These are phyloP conservation scores for Gossypium schwendimanii DNA, from an alignment of 441 rosid species.

Conservation along the genomic window DNA sequence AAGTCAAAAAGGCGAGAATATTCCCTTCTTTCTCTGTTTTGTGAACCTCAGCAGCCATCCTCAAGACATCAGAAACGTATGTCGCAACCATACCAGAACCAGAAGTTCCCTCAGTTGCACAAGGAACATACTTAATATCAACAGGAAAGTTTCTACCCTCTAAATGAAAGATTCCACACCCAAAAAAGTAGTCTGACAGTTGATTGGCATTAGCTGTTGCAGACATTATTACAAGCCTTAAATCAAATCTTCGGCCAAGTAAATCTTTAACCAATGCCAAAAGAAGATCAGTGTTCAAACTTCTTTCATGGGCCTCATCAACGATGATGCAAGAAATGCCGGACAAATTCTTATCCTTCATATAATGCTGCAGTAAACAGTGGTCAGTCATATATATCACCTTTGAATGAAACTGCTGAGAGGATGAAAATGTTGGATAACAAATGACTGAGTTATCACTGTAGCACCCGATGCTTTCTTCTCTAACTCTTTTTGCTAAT, in stretches of 20 bases:
- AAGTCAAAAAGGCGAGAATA: constrained; percentile 83
- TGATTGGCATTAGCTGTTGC: constrained; percentile 82
- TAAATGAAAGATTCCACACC: constrained; percentile 50
- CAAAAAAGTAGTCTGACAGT: constrained; percentile 68
- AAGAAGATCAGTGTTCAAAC: constrained; percentile 85
- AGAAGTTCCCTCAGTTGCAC: constrained; percentile 30
- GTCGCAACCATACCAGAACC: constrained; percentile 38
- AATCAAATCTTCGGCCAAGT: constrained; percentile 44
- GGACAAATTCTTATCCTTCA: constrained; percentile 58
- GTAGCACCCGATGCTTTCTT: constrained; percentile 68
- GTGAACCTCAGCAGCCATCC: constrained; percentile 52
- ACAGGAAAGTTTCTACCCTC: constrained; percentile 76
- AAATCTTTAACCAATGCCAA: constrained; percentile 68
- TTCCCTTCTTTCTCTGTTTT: constrained; percentile 62
- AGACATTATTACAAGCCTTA: constrained; percentile 86
- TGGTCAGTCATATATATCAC: constrained; percentile 76
- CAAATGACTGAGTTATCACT: constrained; percentile 40
- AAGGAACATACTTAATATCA: constrained; percentile 59
- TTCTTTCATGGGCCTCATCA: constrained; percentile 97
- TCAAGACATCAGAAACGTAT: constrained; percentile 57
- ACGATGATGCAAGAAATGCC: constrained; percentile 74
- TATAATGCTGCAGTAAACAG: constrained; percentile 67
- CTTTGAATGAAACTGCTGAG: constrained; percentile 50
- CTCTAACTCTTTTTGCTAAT: constrained; percentile 61
- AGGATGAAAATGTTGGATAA: constrained; percentile 52